phyloP scores from a whole-genome alignment of 192 early-diverging fungal species.

The Cetraspora pellucida region DNA sequence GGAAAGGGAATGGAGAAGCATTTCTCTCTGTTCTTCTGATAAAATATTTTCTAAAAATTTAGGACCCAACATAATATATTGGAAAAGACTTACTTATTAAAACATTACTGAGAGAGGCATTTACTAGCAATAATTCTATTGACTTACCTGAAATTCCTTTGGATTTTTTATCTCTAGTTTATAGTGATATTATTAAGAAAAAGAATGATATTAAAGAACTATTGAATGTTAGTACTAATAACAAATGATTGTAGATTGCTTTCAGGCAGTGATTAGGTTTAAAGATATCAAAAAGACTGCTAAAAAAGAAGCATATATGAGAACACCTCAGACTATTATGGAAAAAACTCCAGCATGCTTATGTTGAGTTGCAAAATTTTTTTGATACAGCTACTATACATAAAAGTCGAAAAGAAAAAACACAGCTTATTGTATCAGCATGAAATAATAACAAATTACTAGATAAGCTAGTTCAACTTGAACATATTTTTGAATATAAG shows the following conservation, averaged over 20 bases:
- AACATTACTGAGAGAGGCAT: too few relatives aligned
- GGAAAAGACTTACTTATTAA: too few relatives aligned
- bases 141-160: too few relatives aligned
- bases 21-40: too few relatives aligned
- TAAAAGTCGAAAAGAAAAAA: background rate
- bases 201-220: background rate
- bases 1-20: too few relatives aligned
- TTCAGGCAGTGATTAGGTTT: conserved; percentile 16
- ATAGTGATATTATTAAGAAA: background rate
- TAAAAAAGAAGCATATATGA: background rate
- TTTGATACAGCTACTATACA: background rate
- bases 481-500: too few relatives aligned
- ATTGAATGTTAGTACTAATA: background rate
- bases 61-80: too few relatives aligned
- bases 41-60: background rate
- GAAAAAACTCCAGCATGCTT: background rate
- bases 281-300: background rate
- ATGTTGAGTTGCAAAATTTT: background rate
- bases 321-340: conserved; percentile 1
- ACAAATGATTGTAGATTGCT: conserved; percentile 3
- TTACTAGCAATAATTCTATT: too few relatives aligned
- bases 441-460: background rate
- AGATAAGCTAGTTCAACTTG: too few relatives aligned
- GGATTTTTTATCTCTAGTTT: background rate
- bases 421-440: background rate